Evolutionary conservation across 2,329 filamentous ascomycete genomes (phyloP), one percentile per base, ranked within the genome.

Genomic region (Hypoxylon sp.): DNA sequence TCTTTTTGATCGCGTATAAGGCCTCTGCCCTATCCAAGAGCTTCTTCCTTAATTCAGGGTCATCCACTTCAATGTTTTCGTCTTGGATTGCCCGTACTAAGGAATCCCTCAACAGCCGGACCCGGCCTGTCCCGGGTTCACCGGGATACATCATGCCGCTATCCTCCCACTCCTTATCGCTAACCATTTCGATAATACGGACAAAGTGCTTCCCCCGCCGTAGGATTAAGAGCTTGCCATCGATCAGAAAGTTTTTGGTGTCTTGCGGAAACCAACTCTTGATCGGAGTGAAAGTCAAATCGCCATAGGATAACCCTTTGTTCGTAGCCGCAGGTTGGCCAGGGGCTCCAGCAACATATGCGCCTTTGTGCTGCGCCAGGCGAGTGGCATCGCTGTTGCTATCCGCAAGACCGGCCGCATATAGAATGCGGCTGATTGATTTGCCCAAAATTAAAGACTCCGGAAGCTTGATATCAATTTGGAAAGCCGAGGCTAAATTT

Each of bases 191-290:
- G 57, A 91, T 82, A 70, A 90, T 84, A 50, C 88, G 86, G 50
- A 91, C 78, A 69, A 90, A 88, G 78, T 89, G 85, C 80, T 90
- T 90, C 71, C 88, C 88, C 75, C 85, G 88, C 70, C 89, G 87
- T 59, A 91, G 80, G 72, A 91, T 84, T 69, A 91, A 80, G 51
- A 90, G 72, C 70, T 85, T 83, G 63, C 78, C 87, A 67, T 90
- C 87, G 17, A 93, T 85, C 61, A 91, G 80, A 74, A 85, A 92
- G 61, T 88, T 86, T 64, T 83, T 75, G 0, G 88, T 90, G 59
- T 91, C 86, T 24, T 83, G 79, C 0, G 84, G 81, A 71, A 82
- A 86, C 85, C 88, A 89, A 22, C 85, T 79, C 75, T 88, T 88
- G 67, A 93, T 85, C 1, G 86, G 85, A 8, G 85, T 87, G 82